Evolutionary conservation across 2,329 filamentous ascomycete species (phyloP), one percentile per base, ranked within the genome.

Genomic region (Tolypocladium guangdongense): DNA sequence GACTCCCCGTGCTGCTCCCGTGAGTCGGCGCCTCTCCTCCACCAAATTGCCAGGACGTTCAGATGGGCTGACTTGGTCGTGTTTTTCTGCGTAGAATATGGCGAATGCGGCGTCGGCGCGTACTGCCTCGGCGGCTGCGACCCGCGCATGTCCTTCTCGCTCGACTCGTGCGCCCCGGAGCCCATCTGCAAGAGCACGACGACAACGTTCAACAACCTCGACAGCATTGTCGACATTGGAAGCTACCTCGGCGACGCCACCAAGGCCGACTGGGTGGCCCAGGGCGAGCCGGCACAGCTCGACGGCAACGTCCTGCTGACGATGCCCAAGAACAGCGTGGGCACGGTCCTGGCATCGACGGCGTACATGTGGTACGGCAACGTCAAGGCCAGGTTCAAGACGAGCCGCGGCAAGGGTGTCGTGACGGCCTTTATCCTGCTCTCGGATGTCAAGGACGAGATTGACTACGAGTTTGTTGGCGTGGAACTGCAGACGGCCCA

Each of bases 341-440:
- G 93, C 53, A 96, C 93, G 11, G 82, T 99, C 47, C 73, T 99
- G 53, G 87, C 90, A 58, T 78, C 81, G 8, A 92, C 90, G 54
- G 78, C 83, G 60, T 97, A 96, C 72, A 85, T 99, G 72, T 97
- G 93, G 93, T 99, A 97, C 70, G 93, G 93, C 66, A 96, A 88
- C 70, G 85, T 96, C 63, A 87, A 86, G 68, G 90, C 89, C 52
- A 87, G 76, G 54, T 76, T 97, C 69, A 93, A 90, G 77, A 92
- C 90, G 0, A 87, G 86, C 59, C 84, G 88, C 64, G 91, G 90
- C 54, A 74, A 77, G 47, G 93, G 93, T 77, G 93, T 99, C 24
- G 87, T 99, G n/a, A 95, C 90, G 2, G 92, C 90, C 33, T 99
- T 99, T 68, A 99, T 99, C 68, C 77, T 97, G 65, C 83, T 96